These are phyloP conservation scores for Amanita pallidorosea DNA, from an alignment of 768 basidiomycete genomes.

Conservation along the genomic window DNA sequence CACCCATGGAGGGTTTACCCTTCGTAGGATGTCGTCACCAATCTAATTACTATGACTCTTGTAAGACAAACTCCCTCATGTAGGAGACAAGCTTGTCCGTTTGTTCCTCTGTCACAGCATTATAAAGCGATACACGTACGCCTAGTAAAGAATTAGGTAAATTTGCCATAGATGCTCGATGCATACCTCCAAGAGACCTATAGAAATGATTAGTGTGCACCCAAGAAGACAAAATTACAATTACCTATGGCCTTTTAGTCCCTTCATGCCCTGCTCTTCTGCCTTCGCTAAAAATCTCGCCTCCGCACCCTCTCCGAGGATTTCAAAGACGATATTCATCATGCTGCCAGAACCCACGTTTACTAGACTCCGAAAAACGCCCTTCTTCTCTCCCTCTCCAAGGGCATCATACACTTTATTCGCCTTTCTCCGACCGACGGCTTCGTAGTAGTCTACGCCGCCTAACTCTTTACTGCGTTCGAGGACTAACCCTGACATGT, in stretches of 20 bases:
- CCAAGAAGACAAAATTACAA: conserved; percentile 17
- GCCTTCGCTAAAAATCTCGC: conserved; percentile 74
- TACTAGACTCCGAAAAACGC: conserved; percentile 65
- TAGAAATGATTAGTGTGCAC: not conserved
- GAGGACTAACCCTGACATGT: conserved; percentile 82
- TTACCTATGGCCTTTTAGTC: conserved; percentile 87
- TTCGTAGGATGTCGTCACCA: not conserved
- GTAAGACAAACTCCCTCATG: conserved; percentile 41
- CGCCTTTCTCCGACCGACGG: conserved; percentile 61
- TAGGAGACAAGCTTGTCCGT: conserved; percentile 51
- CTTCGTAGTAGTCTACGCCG: conserved; percentile 55
- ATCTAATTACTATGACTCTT: not conserved
- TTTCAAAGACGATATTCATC: conserved; percentile 92
- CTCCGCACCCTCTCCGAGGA: conserved; percentile 63
- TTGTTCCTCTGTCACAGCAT: conserved; percentile 72
- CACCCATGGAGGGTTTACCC: too few species aligned
- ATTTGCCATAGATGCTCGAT: conserved; percentile 16
- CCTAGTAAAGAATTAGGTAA: conserved; percentile 26
- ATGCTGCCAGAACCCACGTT: conserved; percentile 70
- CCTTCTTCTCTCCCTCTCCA: conserved; percentile 57
- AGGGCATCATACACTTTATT: conserved; percentile 67
- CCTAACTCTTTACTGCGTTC: conserved; percentile 55
- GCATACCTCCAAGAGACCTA: conserved; percentile 12
- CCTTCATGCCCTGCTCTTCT: conserved; percentile 68
- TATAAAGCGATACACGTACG: conserved; percentile 81